phyloP scores from a whole-genome alignment of 2,329 filamentous ascomycete genomes.

The Penicillium decumbens region DNA sequence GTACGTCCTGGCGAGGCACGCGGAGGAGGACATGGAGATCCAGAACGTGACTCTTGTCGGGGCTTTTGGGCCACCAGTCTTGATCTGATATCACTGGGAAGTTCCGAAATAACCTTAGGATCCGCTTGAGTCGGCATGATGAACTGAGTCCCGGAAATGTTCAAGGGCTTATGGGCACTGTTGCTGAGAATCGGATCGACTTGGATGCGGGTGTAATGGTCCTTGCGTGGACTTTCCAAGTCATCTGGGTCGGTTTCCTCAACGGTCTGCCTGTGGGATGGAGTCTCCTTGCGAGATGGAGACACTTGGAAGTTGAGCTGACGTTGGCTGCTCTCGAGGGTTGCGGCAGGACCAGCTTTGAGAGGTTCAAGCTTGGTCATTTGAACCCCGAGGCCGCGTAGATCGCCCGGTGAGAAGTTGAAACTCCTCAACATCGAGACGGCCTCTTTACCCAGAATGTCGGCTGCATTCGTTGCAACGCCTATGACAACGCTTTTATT shows the following conservation, averaged over 20 bases:
- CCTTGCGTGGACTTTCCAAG: constrained; percentile 41
- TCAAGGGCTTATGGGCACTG: constrained; percentile 59
- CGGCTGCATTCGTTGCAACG: constrained; percentile 71
- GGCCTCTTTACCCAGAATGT: constrained; percentile 72
- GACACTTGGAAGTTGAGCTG: constrained; percentile 65
- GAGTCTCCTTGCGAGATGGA: constrained; percentile 16
- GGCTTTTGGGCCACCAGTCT: constrained; percentile 61
- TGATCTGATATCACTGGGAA: constrained; percentile 76
- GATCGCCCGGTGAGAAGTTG: constrained; percentile 80
- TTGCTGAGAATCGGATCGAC: constrained; percentile 33
- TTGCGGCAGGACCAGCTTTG: constrained; percentile 53
- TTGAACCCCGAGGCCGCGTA: constrained; percentile 88
- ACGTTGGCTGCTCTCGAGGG: constrained; percentile 68
- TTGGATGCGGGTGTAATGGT: constrained; percentile 28
- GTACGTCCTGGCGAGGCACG: constrained; percentile 17
- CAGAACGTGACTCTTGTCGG: constrained; percentile 18
- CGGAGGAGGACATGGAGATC: constrained; percentile 35
- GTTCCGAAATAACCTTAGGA: constrained; percentile 71
- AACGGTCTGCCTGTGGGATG: constrained; percentile 26
- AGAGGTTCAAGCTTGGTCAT: constrained; percentile 86
- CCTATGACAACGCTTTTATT: constrained; percentile 83
- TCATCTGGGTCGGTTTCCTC: constrained; percentile 47
- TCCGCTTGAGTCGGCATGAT: constrained; percentile 79
- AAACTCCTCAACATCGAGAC: constrained; percentile 77
- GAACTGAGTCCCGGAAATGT: constrained; percentile 84